Base-by-base conservation (phyloP, 805 yeast species). In the Nadsonia fulvescens region DNA sequence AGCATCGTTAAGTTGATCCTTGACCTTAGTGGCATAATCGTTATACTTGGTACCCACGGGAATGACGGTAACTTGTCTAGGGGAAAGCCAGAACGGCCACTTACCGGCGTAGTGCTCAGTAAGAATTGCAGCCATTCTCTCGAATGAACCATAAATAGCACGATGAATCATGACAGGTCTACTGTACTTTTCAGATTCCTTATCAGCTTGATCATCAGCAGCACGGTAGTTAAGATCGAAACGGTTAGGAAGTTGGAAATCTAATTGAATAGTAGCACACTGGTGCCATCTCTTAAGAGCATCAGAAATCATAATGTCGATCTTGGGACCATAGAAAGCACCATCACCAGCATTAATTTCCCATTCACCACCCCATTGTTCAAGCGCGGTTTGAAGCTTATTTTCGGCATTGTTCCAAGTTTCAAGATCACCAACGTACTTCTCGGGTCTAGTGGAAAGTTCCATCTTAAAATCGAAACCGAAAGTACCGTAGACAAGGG, bases 51-150 rank as follows among this genome's bases (percentile, higher is more conserved):
- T 91, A 47, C 94, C 95, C 42, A 89, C 95, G 41, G 98, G 98
- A 15, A 89, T 89, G 44, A 89, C 91, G 43, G 86, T 62, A 32
- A 86, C 67, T 60, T 89, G 99, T 61, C 98, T 76, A 46, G 99
- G 99, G n/a, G 96, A 83, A 49, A 89, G 65, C 98, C 98, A 89
- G 66, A 89, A 79, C 47, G 99, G 99, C 99, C 99, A 89, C 53
- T 82, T 89, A 46, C 99, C 99, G 49, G 83, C 93, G 58, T 64
- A 89, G 61, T 89, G 98, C 58, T 89, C 99, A 32, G 93, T 83
- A 54, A 89, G 70, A 43, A 89, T 86, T 36, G 95, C 98, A 36
- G 93, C 78, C 96, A 89, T 83, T 66, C 99, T 78, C 65, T 89
- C 99, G 34, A 89, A 91, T 23, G 94, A 79, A 40, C 99, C 99